Conservation (phyloP, 148 eudicot genomes). For the Chenopodium quinoa region DNA sequence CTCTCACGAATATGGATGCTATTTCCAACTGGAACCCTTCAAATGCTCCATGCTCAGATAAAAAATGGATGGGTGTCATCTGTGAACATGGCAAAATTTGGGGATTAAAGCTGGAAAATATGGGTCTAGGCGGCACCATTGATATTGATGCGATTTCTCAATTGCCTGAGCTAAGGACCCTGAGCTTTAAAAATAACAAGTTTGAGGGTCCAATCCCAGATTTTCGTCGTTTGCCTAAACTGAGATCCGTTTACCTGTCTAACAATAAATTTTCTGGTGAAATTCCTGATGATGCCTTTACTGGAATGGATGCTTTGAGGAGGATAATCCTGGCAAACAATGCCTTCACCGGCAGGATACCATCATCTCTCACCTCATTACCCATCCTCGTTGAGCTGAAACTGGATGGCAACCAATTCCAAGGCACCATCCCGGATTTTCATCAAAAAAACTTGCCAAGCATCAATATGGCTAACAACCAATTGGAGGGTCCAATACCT, state of each 20-base stretch:
- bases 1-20: slow-evolving; percentile 34
- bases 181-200: slow-evolving; percentile 62
- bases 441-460: slow-evolving; percentile 21
- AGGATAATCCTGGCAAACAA: slow-evolving; percentile 61
- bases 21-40: slow-evolving; percentile 56
- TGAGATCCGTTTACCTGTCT: slow-evolving; percentile 55
- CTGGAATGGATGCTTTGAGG: slow-evolving; percentile 62
- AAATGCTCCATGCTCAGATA: slow-evolving; percentile 44
- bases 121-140: slow-evolving; percentile 54
- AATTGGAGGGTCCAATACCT: slow-evolving; percentile 72
- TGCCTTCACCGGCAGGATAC: slow-evolving; percentile 57
- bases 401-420: slow-evolving; percentile 64
- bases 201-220: slow-evolving; percentile 61
- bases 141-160: slow-evolving; percentile 46
- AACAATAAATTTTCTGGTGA: slow-evolving; percentile 59
- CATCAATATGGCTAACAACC: slow-evolving; percentile 62
- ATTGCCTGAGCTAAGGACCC: slow-evolving; percentile 44
- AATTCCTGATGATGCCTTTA: slow-evolving; percentile 63
- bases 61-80: slow-evolving; percentile 59
- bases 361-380: slow-evolving; percentile 45
- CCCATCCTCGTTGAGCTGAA: slow-evolving; percentile 55
- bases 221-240: slow-evolving; percentile 37
- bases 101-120: slow-evolving; percentile 71
- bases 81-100: slow-evolving; percentile 52
- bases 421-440: slow-evolving; percentile 55